These are phyloP conservation scores for Blastocladiella emersonii DNA, from an alignment of 371 early-diverging fungal species.

Conservation along the genomic window DNA sequence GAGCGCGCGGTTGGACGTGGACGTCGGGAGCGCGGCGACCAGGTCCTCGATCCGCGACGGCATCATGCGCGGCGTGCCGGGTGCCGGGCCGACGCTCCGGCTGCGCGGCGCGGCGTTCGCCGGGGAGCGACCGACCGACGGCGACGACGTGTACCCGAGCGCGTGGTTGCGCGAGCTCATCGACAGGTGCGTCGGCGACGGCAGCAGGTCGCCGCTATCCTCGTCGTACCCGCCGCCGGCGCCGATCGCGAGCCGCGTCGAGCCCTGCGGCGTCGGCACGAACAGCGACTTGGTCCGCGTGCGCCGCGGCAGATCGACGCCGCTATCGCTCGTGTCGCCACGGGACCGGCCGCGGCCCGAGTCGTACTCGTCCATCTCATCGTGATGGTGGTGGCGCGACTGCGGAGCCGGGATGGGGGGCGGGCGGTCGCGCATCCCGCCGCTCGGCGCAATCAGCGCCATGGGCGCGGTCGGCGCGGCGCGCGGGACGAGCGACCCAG, in stretches of 20 bases:
- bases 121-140: too few relatives aligned
- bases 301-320: neutral
- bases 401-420: too few relatives aligned
- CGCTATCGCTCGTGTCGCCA: too few relatives aligned
- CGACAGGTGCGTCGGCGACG: neutral
- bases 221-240: neutral
- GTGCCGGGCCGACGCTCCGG: neutral
- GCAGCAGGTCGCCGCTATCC: neutral
- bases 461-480: neutral
- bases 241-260: neutral
- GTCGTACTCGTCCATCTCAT: too few relatives aligned
- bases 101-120: neutral
- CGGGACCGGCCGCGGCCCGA: too few relatives aligned
- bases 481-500: too few relatives aligned
- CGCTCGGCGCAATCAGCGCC: neutral
- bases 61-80: neutral
- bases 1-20: neutral
- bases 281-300: neutral
- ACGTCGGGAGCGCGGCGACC: neutral
- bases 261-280: neutral
- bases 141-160: too few relatives aligned
- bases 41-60: neutral
- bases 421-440: too few relatives aligned
- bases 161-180: neutral
- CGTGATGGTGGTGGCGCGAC: neutral